These are phyloP conservation scores for Colletotrichum higginsianum DNA, from an alignment of 2,329 filamentous ascomycete genomes.

Conservation along the genomic window DNA sequence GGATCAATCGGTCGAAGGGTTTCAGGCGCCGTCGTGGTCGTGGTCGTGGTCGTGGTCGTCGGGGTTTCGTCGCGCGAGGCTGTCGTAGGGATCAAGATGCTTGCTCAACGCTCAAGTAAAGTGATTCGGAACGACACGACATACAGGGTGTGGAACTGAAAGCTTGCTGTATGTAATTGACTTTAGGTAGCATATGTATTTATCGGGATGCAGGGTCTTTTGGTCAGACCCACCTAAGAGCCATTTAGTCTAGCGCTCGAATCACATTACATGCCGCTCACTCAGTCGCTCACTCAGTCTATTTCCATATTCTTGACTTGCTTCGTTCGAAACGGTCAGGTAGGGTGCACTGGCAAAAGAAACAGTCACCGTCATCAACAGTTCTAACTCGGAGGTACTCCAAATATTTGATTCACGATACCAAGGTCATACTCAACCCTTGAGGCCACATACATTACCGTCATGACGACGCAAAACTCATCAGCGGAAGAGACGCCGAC, in stretches of 20 bases:
- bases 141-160: background rate
- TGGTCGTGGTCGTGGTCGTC: background rate
- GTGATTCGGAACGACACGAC: background rate
- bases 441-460: background rate
- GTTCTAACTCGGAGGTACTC: background rate
- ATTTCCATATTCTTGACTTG: background rate
- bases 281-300: background rate
- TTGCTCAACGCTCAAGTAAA: background rate
- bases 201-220: background rate
- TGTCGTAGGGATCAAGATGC: background rate
- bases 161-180: background rate
- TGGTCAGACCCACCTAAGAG: slow-evolving; percentile 9
- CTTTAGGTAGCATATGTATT: slow-evolving; percentile 12
- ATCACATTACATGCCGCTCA: slow-evolving; percentile 35
- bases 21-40: background rate
- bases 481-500: slow-evolving; percentile 3
- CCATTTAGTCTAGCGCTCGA: slow-evolving; percentile 24
- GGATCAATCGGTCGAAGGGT: background rate
- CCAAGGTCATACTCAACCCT: background rate
- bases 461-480: slow-evolving; percentile 37
- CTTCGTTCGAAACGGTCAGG: too few species aligned
- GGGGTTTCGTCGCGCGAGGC: slow-evolving; percentile 7
- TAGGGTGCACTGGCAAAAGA: background rate
- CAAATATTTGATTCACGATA: background rate
- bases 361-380: background rate